Conservation (phyloP, 192 early-diverging fungal genomes). For the Pilobolus umbonatus region DNA sequence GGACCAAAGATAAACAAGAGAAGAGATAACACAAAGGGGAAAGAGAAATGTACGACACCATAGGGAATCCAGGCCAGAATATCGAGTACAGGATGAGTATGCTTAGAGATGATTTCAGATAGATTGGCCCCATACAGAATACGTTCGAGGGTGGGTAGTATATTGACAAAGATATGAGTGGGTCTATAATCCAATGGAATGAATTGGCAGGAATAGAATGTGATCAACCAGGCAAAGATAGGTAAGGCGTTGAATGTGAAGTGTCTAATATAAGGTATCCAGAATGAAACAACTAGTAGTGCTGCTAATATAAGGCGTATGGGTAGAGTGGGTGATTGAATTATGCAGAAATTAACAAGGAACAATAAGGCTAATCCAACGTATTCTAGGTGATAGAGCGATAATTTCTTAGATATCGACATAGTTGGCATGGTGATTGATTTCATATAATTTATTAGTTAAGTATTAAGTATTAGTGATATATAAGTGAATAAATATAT, state of each 20-base stretch:
- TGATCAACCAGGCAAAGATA: conserved; percentile 48
- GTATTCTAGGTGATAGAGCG: conserved; percentile 42
- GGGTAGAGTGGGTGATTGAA: conserved; percentile 32
- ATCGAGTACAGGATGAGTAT: conserved; percentile 47
- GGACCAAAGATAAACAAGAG: conserved; percentile 45
- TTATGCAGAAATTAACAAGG: conserved; percentile 36
- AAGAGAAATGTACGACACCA: conserved; percentile 61
- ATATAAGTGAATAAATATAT: background rate
- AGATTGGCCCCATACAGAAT: conserved; percentile 62
- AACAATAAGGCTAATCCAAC: conserved; percentile 38
- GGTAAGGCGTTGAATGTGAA: conserved; percentile 47
- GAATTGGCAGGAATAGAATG: conserved; percentile 49
- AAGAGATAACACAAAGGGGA: conserved; percentile 49
- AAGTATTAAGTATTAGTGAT: background rate
- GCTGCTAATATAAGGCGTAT: conserved; percentile 4
- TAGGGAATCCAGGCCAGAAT: conserved; percentile 65
- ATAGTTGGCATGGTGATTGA: background rate
- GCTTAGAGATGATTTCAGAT: conserved; percentile 46
- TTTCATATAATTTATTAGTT: background rate
- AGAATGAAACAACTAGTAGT: conserved; percentile 5
- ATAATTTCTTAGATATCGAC: conserved; percentile 18
- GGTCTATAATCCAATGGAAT: conserved; percentile 47
- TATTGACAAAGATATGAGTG: conserved; percentile 53
- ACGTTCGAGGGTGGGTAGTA: conserved; percentile 59
- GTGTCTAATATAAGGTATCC: conserved; percentile 38